Conservation (phyloP, 2,329 filamentous ascomycete species). For the Xylaria digitata region DNA sequence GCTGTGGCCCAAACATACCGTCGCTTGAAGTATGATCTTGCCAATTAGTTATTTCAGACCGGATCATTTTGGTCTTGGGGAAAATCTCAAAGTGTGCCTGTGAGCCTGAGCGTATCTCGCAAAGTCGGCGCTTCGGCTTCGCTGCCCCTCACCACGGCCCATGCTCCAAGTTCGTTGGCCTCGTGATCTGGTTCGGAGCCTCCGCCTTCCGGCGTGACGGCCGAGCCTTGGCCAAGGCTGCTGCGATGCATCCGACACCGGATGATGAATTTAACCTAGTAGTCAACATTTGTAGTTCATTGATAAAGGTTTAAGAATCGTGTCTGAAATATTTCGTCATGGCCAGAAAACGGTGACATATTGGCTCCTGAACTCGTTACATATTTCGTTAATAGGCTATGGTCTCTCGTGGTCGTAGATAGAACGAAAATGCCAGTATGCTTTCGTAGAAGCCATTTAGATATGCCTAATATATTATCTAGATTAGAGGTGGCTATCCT, state of each 20-base stretch:
- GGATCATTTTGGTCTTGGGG: conserved; percentile 34
- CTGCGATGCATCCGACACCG: conserved; percentile 52
- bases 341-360: conserved; percentile 49
- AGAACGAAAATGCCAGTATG: conserved; percentile 69
- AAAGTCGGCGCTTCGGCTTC: conserved; percentile 38
- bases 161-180: conserved; percentile 39
- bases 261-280: conserved; percentile 54
- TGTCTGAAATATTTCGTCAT: conserved; percentile 56
- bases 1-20: background rate
- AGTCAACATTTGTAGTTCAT: conserved; percentile 63
- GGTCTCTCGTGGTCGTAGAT: conserved; percentile 60
- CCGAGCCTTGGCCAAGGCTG: conserved; percentile 47
- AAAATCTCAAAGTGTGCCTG: conserved; percentile 35
- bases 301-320: conserved; percentile 65
- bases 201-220: conserved; percentile 38
- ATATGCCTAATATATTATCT: conserved; percentile 57
- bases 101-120: conserved; percentile 42
- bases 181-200: conserved; percentile 36
- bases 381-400: too few relatives aligned
- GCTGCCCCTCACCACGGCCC: conserved; percentile 29
- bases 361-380: too few relatives aligned
- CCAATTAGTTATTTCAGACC: conserved; percentile 31
- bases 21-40: conserved; percentile 27
- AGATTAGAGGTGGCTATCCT: conserved; percentile 62
- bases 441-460: conserved; percentile 71